Conservation (phyloP, 176 grass and related monocot genomes). For the Poa pratensis region DNA sequence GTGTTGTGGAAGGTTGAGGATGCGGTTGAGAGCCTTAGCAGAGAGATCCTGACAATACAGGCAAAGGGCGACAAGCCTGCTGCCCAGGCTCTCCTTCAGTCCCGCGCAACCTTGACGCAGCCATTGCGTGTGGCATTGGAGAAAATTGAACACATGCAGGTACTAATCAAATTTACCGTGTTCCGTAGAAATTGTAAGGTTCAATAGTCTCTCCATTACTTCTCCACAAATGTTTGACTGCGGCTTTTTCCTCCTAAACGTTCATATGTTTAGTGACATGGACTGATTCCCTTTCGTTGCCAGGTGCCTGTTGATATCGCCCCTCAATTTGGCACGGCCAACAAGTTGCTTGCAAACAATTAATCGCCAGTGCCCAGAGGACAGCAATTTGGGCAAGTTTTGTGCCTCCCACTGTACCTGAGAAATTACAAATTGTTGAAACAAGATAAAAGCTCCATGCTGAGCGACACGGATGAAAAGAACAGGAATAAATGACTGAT, state of each 20-base stretch:
- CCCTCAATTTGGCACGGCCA: conserved; percentile 59
- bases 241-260: not conserved
- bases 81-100: conserved; percentile 66
- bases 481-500: not conserved
- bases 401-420: not conserved
- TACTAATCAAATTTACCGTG: conserved; percentile 19
- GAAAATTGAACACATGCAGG: conserved; percentile 83
- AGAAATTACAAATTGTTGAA: not conserved
- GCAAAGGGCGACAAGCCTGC: conserved; percentile 81
- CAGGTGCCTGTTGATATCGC: conserved; percentile 89
- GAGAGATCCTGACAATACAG: conserved; percentile 92
- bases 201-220: not conserved
- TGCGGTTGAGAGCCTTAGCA: conserved; percentile 85
- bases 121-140: conserved; percentile 77
- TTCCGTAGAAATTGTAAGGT: not conserved
- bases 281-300: conserved; percentile 20
- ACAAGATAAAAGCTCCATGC: not conserved
- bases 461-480: not conserved
- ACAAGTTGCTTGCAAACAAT: conserved; percentile 51
- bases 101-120: conserved; percentile 70
- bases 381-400: not conserved
- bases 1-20: conserved; percentile 72
- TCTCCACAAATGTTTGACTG: not conserved
- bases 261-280: not conserved
- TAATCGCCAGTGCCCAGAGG: not conserved